A percentile compares a stretch with the other conserved stretches of the same genome.
Evolutionary conservation across 129 eudicot genomes (phyloP).

Genomic region (Flaveria trinervia): DNA sequence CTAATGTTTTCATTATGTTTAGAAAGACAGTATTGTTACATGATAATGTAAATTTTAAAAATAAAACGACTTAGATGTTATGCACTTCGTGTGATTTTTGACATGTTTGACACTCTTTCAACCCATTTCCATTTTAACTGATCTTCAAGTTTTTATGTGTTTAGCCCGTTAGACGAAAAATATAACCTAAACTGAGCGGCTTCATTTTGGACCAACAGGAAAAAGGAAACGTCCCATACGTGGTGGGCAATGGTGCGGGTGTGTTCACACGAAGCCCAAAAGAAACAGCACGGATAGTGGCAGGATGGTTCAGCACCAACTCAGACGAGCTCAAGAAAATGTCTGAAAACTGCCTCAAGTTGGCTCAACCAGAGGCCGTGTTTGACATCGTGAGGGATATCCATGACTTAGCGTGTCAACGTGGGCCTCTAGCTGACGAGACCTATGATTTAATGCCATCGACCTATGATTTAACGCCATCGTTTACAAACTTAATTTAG

Average conservation of each 20-base stretch:
- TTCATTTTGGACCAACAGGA: constrained; percentile 50
- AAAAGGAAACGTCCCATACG: constrained; percentile 92
- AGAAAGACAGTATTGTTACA: no score
- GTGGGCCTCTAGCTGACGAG: constrained; percentile 66
- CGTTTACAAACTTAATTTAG: constrained; percentile 70
- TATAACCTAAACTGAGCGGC: neutral
- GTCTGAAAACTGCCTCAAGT: constrained; percentile 80
- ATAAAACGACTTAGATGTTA: no score
- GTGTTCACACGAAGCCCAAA: constrained; percentile 79
- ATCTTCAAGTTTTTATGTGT: neutral
- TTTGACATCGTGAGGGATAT: constrained; percentile 96
- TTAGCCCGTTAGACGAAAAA: neutral
- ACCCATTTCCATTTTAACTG: neutral
- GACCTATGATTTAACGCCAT: constrained; percentile 69
- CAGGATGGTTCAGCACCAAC: constrained; percentile 93
- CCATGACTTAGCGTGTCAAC: constrained; percentile 74
- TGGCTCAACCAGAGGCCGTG: constrained; percentile 93
- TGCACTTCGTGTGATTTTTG: no score
- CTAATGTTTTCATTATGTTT: no score
- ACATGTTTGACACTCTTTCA: no score
- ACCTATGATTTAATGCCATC: constrained; percentile 60
- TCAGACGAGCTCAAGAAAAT: constrained; percentile 64
- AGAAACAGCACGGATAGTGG: constrained; percentile 72
- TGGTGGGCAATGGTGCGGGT: constrained; percentile 95
- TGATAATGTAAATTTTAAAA: no score